phyloP scores from a whole-genome alignment of 305 asterid species.

The Nicotiana rustica region DNA sequence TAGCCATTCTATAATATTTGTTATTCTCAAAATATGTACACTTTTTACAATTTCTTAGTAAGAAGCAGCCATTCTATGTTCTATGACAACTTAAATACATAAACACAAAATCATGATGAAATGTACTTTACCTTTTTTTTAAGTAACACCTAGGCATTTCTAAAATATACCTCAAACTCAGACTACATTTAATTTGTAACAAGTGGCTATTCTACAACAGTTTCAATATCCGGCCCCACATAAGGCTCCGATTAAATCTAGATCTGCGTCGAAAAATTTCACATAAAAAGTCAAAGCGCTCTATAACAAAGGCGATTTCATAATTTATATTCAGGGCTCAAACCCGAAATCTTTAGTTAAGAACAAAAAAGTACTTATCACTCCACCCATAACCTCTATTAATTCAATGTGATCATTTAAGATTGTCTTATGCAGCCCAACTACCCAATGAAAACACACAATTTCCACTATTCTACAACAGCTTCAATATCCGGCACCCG shows the following conservation, averaged over 20 bases:
- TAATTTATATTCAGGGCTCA: no score
- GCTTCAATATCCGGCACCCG: no score
- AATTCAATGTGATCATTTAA: not conserved
- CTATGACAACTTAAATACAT: conserved; percentile 6
- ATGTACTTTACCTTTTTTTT: not conserved
- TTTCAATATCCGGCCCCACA: no score
- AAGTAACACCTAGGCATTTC: not conserved
- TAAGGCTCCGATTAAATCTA: no score
- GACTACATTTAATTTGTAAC: no score
- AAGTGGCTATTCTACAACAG: no score
- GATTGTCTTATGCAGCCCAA: conserved; percentile 7
- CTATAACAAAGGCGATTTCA: no score
- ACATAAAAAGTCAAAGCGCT: rapidly evolving
- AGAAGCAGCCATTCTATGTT: not conserved
- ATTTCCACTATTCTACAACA: not conserved
- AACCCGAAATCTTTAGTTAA: no score
- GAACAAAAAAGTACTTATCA: no score
- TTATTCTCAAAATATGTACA: not conserved
- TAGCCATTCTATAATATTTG: not conserved
- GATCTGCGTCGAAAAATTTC: rapidly evolving
- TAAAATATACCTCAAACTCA: not conserved
- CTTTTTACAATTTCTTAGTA: not conserved
- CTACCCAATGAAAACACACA: not conserved
- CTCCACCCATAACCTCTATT: no score
- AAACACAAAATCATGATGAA: not conserved